Conservation (phyloP, 1,139 yeast species). For the Hyphopichia fennica region DNA sequence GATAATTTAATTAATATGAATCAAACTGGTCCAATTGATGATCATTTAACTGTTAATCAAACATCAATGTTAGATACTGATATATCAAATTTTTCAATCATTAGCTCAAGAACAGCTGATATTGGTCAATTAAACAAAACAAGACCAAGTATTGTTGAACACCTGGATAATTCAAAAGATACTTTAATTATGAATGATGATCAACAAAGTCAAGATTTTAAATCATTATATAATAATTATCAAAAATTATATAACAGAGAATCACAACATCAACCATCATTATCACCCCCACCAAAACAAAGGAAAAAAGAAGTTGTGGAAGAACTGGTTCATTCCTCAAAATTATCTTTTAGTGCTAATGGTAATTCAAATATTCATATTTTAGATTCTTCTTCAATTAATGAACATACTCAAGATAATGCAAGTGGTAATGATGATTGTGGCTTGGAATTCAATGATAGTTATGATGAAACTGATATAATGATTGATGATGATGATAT, state of each 20-base stretch:
- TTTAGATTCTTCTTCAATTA: slow-evolving; percentile 17
- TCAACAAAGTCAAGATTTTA: not conserved
- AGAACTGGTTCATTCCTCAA: slow-evolving; percentile 2
- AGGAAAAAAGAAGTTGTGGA: not conserved
- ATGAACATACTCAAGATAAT: slow-evolving; percentile 11
- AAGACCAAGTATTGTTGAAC: slow-evolving; percentile 25
- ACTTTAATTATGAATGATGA: slow-evolving; percentile 15
- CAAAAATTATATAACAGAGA: not conserved
- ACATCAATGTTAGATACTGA: slow-evolving; percentile 18
- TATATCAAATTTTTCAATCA: slow-evolving; percentile 29
- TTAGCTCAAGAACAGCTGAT: slow-evolving; percentile 34
- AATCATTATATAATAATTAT: slow-evolving; percentile 19
- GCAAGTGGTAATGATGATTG: not conserved
- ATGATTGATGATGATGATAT: slow-evolving; percentile 7
- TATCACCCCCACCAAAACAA: not conserved
- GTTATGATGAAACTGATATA: slow-evolving; percentile 1
- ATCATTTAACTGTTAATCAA: slow-evolving; percentile 6
- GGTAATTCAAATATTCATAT: slow-evolving; percentile 10
- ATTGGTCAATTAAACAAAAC: slow-evolving; percentile 24
- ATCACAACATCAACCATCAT: not conserved
- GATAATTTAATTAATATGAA: slow-evolving; percentile 4
- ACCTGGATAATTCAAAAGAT: slow-evolving; percentile 23
- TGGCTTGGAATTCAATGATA: slow-evolving; percentile 4
- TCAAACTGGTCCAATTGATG: slow-evolving; percentile 1
- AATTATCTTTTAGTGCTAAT: slow-evolving; percentile 10